Base-by-base conservation (phyloP, 768 basidiomycete genomes). In the Tricholoma matsutake region DNA sequence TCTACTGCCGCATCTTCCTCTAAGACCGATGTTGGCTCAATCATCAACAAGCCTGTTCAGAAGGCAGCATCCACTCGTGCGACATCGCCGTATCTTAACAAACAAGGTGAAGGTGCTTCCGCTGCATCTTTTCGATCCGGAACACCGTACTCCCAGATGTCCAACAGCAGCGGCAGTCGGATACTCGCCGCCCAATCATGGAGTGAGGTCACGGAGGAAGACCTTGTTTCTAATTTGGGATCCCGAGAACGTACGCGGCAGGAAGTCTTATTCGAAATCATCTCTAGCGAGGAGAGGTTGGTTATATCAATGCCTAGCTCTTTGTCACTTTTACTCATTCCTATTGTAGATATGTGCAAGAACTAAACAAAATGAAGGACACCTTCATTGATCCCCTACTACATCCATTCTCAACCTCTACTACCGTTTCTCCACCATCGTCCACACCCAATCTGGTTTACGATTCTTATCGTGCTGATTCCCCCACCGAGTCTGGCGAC, bases 231-330 rank as follows among this genome's bases (percentile, higher is more conserved):
- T 49, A 94, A 98, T 70, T 80, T 98, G 35, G 93, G 94, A n/a
- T 88, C 93, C 49, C 86, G 93, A 62, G 96, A 98, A 72, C 86
- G 96, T 60, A 97, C 96, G 39, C 85, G 96, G 56, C 96, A 98
- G 74, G 96, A 98, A 76, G 96, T 98, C 6, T 75, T 98, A 28
- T 97, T 94, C 79, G 96, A 98, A 78, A 98, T 98, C 65, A 94
- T 98, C 54, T 89, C 91, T 31, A 94, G 92, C 65, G 96, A 98
- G 76, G 94, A 98, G 73, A 86, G 95, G 92, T 93, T 68, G 55
- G 84, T 75, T 25, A 14, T 37, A 47, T 31, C 49, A 29, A 7
- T 18, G 4, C 6, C 7, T 9, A 41, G 58, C 18, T 29, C 53
- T 41, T 57, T 55, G 14, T 52, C 56, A 9, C 43, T 35, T n/a